A percentile compares a stretch with the other conserved stretches of the same genome.
phyloP scores from a whole-genome alignment of 148 eudicot species.

The Chenopodium suecicum region DNA sequence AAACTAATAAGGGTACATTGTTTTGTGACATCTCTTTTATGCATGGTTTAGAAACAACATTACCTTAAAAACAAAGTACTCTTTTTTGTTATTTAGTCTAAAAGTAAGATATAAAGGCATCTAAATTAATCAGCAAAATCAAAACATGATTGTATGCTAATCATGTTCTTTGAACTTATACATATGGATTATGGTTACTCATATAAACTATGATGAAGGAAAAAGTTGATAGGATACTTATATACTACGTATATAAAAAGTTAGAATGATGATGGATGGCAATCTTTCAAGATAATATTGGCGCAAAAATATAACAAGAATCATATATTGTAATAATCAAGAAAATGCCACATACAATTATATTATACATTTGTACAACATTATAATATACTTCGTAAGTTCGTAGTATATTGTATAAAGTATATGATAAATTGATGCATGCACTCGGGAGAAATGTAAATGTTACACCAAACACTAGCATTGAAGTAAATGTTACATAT shows the following conservation, averaged over 20 bases:
- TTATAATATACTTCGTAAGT: too few relatives aligned
- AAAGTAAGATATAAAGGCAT: neutral
- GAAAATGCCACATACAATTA: neutral
- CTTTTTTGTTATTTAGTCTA: neutral
- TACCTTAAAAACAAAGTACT: neutral
- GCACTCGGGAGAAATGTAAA: neutral
- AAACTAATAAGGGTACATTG: neutral
- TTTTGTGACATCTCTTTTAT: neutral
- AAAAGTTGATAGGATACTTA: too few relatives aligned
- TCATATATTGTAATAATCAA: neutral
- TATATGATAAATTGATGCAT: neutral
- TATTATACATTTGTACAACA: too few relatives aligned
- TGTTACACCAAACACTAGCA: too few relatives aligned
- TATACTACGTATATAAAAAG: neutral
- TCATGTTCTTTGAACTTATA: neutral
- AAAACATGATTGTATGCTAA: neutral
- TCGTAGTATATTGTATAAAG: too few relatives aligned
- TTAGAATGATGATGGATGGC: neutral
- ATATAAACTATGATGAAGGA: neutral
- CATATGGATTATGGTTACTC: too few relatives aligned
- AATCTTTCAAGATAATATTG: neutral
- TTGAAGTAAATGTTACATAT: too few relatives aligned
- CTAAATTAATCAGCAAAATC: neutral
- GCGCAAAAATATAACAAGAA: neutral
- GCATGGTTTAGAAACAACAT: neutral